These are phyloP conservation scores for Coemansia sp. DNA, from an alignment of 192 early-diverging fungal genomes.

Conservation along the genomic window DNA sequence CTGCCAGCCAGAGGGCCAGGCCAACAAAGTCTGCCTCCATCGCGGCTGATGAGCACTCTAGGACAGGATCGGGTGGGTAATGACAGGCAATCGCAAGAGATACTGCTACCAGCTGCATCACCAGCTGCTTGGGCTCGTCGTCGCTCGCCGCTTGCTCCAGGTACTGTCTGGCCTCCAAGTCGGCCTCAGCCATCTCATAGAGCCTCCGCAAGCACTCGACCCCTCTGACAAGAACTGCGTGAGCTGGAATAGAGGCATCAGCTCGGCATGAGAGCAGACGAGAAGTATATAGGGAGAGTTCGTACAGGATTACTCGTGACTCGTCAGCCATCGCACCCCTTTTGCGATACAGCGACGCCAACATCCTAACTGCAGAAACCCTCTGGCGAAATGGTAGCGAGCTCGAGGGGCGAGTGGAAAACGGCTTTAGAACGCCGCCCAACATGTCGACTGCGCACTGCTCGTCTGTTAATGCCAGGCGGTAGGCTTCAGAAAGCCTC, in stretches of 20 bases:
- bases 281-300: conserved; percentile 24
- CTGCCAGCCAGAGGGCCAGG: conserved; percentile 29
- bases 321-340: not conserved
- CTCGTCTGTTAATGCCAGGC: conserved; percentile 5
- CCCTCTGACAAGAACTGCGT: conserved; percentile 8
- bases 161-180: not conserved
- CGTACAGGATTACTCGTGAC: conserved; percentile 13
- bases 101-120: conserved; percentile 18
- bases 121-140: not conserved
- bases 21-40: conserved; percentile 26
- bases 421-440: not conserved
- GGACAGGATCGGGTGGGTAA: conserved; percentile 12
- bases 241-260: conserved; percentile 4
- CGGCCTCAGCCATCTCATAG: not conserved
- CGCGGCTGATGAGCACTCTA: conserved; percentile 4
- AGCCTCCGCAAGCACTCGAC: conserved; percentile 14
- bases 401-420: not conserved
- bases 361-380: conserved; percentile 20
- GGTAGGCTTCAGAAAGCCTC: conserved; percentile 15
- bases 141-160: not conserved
- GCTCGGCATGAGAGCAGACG: conserved; percentile 8
- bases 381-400: conserved; percentile 25
- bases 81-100: conserved; percentile 18
- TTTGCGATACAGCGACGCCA: conserved; percentile 19
- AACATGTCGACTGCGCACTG: conserved; percentile 6